Percentiles rank a stretch among this genome's conserved stretches.
These are phyloP conservation scores for Chloranthus sessilifolius DNA, from an alignment of 164 flowering plant genomes.

Conservation along the genomic window DNA sequence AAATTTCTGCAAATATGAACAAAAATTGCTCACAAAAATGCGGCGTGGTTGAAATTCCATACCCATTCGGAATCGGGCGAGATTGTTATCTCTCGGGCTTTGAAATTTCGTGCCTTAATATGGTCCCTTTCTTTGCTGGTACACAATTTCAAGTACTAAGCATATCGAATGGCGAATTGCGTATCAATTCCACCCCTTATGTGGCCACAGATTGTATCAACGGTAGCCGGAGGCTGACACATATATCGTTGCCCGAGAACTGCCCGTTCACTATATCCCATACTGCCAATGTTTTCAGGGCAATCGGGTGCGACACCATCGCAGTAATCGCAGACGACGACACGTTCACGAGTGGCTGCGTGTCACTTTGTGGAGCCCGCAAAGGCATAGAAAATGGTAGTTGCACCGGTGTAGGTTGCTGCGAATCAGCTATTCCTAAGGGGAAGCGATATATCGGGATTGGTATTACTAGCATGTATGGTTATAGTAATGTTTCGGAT, in stretches of 20 bases:
- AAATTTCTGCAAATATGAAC: constrained; percentile 3
- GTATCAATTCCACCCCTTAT: constrained; percentile 16
- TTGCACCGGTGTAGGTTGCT: constrained; percentile 25
- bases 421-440: constrained; percentile 22
- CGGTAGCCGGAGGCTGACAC: not conserved
- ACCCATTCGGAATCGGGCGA: constrained; percentile 17
- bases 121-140: constrained; percentile 2
- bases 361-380: constrained; percentile 17
- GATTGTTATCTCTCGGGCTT: constrained; percentile 16
- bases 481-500: constrained; percentile 7
- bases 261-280: constrained; percentile 21
- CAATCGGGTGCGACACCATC: constrained; percentile 26
- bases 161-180: constrained; percentile 16
- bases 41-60: constrained; percentile 16
- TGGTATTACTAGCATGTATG: constrained; percentile 8
- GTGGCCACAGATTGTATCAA: constrained; percentile 15
- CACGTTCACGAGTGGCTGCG: constrained; percentile 20
- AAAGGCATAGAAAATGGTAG: constrained; percentile 17
- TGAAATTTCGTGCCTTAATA: constrained; percentile 13
- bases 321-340: constrained; percentile 17
- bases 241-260: constrained; percentile 15
- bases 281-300: constrained; percentile 13
- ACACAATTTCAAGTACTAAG: constrained; percentile 15
- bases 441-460: constrained; percentile 17
- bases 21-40: constrained; percentile 14